Conservation (phyloP, 352 stramenopile species). For the Phytophthora tubulina region DNA sequence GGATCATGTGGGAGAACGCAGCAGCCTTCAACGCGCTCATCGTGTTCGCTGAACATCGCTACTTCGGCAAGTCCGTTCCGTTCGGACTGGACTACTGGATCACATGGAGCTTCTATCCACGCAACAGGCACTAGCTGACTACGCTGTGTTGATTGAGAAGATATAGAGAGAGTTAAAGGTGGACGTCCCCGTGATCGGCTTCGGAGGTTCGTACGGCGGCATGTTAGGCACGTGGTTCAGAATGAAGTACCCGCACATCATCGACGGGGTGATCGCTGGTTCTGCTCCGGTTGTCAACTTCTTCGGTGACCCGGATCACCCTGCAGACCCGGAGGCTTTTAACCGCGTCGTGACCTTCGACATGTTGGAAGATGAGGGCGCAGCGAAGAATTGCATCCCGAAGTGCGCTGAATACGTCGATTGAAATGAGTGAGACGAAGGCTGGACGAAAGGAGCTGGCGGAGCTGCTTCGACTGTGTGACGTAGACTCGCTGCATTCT, state of each 20-base stretch:
- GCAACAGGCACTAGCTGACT: conserved; percentile 88
- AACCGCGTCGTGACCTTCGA: conserved; percentile 54
- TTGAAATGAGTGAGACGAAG: conserved; percentile 26
- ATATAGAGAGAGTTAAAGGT: conserved; percentile 52
- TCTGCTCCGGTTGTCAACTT: conserved; percentile 76
- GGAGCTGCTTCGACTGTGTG: conserved; percentile 42
- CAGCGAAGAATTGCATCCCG: conserved; percentile 46
- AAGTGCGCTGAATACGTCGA: conserved; percentile 37
- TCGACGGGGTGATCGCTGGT: conserved; percentile 70
- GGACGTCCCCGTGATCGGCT: conserved; percentile 71
- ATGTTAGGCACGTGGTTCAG: conserved; percentile 83
- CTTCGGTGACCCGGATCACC: conserved; percentile 49
- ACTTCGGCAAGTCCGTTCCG: conserved; percentile 81
- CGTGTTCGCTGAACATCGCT: conserved; percentile 83
- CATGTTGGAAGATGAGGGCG: conserved; percentile 47
- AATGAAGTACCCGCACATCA: conserved; percentile 78
- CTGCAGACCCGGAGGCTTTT: conserved; percentile 54
- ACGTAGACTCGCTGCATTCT: conserved; percentile 30
- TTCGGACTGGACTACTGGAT: conserved; percentile 57
- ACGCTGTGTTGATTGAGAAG: conserved; percentile 58
- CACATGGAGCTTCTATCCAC: conserved; percentile 82
- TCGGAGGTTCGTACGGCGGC: conserved; percentile 82
- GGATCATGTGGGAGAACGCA: conserved; percentile 81
- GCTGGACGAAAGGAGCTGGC: conserved; percentile 38
- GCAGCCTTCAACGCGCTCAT: conserved; percentile 68